Evolutionary conservation across 768 basidiomycete species (phyloP).

Genomic region (Mrakia frigida): DNA sequence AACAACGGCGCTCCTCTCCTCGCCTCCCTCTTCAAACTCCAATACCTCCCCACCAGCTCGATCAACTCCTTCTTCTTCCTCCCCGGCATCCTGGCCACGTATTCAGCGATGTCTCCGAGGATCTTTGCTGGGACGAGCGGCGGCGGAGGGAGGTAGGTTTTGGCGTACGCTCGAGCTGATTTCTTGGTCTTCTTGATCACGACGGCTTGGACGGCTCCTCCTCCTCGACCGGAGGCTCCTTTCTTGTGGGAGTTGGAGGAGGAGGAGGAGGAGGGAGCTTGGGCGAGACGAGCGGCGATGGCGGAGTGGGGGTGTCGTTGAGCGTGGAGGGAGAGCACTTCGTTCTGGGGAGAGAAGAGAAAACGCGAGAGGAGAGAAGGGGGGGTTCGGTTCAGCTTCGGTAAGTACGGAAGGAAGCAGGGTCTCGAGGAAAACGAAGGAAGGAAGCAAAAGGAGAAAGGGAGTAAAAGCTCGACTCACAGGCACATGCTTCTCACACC

Average conservation of each 20-base stretch:
- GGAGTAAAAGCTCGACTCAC: constrained; percentile 54
- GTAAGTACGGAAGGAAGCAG: no score
- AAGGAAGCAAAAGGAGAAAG: neutral
- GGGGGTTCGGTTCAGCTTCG: no score
- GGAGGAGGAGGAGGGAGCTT: no score
- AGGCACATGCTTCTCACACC: constrained; percentile 85
- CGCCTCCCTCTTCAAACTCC: constrained; percentile 94
- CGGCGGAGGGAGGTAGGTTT: constrained; percentile 85
- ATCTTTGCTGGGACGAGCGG: constrained; percentile 84
- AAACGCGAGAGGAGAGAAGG: neutral
- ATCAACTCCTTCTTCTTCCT: constrained; percentile 74
- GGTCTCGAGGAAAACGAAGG: neutral
- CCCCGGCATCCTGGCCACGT: constrained; percentile 63
- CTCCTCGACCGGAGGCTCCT: neutral
- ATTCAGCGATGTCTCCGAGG: constrained; percentile 68
- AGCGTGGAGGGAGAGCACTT: neutral
- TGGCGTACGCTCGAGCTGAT: constrained; percentile 81
- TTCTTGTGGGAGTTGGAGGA: neutral
- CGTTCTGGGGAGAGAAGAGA: neutral
- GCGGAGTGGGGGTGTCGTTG: constrained; percentile 7
- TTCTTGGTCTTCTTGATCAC: constrained; percentile 49
- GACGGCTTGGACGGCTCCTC: constrained; percentile 13
- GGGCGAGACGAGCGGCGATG: constrained; percentile 8
- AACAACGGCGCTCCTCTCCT: constrained; percentile 87
- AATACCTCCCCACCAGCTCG: constrained; percentile 75